A percentile compares a stretch with the other conserved stretches of the same genome.
Evolutionary conservation across 108 stramenopile species (phyloP).

Genomic region (Epithemia pelagica): DNA sequence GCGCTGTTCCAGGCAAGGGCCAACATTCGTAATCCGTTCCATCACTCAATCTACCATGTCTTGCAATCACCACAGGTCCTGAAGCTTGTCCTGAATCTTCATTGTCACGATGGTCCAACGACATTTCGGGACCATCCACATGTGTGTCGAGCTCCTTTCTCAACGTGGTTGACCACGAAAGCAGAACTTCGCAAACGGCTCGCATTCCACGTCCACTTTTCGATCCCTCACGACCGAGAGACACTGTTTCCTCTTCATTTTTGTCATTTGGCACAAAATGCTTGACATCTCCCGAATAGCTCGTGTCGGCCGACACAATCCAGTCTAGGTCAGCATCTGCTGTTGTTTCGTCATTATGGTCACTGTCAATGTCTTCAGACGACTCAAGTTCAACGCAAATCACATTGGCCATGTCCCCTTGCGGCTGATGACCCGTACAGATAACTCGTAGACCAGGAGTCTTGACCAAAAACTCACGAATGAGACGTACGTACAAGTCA

Average conservation of each 20-base stretch:
- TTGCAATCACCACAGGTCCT: not conserved
- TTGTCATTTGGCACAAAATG: slow-evolving; percentile 23
- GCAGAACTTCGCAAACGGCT: slow-evolving; percentile 53
- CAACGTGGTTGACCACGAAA: slow-evolving; percentile 22
- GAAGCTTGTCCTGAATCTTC: not conserved
- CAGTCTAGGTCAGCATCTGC: slow-evolving; percentile 13
- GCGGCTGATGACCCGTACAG: slow-evolving; percentile 73
- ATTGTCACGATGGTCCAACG: not conserved
- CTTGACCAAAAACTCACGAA: slow-evolving; percentile 38
- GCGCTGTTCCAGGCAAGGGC: not conserved
- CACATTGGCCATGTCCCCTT: slow-evolving; percentile 72
- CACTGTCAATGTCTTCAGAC: slow-evolving; percentile 1
- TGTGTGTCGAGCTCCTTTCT: slow-evolving; percentile 18
- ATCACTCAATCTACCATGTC: slow-evolving; percentile 64
- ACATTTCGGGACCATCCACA: not conserved
- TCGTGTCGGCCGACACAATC: slow-evolving; percentile 68
- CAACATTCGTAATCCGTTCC: slow-evolving; percentile 45
- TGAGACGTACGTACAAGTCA: slow-evolving; percentile 14
- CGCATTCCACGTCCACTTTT: slow-evolving; percentile 34
- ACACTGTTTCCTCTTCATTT: not conserved
- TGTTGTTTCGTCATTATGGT: not conserved
- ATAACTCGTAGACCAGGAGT: slow-evolving; percentile 37
- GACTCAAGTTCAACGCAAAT: slow-evolving; percentile 33
- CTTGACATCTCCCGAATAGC: slow-evolving; percentile 67
- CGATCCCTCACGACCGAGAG: slow-evolving; percentile 34